Evolutionary conservation across 768 basidiomycete genomes (phyloP), one percentile per base, ranked within the genome.

Genomic region (Lyophyllum shimeji): DNA sequence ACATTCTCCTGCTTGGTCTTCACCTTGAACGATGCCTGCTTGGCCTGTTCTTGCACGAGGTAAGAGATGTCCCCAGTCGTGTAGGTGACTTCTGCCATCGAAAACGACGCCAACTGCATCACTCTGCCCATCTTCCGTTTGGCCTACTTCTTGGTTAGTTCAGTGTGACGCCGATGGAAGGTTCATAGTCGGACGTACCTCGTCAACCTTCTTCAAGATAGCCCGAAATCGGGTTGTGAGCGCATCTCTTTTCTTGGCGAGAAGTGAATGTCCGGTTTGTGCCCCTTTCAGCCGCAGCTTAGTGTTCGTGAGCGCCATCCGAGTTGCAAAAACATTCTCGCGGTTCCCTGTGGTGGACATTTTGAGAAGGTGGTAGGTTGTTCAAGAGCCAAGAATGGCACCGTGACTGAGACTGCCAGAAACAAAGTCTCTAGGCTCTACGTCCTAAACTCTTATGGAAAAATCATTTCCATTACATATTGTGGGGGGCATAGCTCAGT

Each of bases 81-180:
- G 75, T 98, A 99, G 18, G 95, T 96, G 61, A 99, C 97, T 72
- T 98, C 96, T 0, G 97, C 97, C 76, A 98, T 89, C 42, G 95
- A 97, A 80, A 99, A 97, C 40, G 97, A 98, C 23, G 97, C 97
- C 49, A 98, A 81, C 71, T 99, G 97, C 87, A 99, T 97, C 23
- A 98, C 95, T 56, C 92, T 82, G 27, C 97, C 97, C 97, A 98
- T 99, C 76, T 98, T 95, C 56, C 95, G 85, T 72, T 99, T 99
- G 9, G 97, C 96, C 95, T 98, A 60, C 58, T 58, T 5, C 53
- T 62, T 69, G 50, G 56, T 61, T 52, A 60, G 56, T 62, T 71
- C 45, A 68, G 56, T 52, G 63, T 39, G 60, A 52, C 45, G 48
- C 45, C 45, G 47, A 23, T 7, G 39, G 12, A 17, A 46, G 20